Percentiles rank a stretch among this genome's conserved stretches.
Evolutionary conservation across 2,329 filamentous ascomycete genomes (phyloP).

Genomic region (Colletotrichum scovillei): DNA sequence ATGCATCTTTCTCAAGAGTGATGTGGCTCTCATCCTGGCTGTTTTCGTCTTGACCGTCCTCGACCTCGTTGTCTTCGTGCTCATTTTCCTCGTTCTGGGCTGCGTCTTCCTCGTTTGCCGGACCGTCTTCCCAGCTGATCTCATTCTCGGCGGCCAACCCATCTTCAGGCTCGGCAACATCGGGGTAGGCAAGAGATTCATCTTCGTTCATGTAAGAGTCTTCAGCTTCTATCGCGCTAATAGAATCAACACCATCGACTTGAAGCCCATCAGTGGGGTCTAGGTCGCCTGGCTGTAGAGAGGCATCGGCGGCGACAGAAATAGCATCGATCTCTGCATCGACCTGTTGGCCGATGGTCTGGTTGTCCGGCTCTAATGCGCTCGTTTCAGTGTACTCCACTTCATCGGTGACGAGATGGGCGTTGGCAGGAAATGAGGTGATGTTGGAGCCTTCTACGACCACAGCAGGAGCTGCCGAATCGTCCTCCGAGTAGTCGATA

Average conservation of each 20-base stretch:
- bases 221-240: not conserved
- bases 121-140: conserved; percentile 37
- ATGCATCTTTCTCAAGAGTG: conserved; percentile 8
- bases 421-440: conserved; percentile 18
- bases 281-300: not conserved
- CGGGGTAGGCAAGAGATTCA: not conserved
- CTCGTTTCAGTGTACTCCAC: not conserved
- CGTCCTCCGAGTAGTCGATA: conserved; percentile 36
- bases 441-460: conserved; percentile 13
- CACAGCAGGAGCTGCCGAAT: conserved; percentile 17
- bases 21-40: not conserved
- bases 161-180: not conserved
- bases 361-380: conserved; percentile 40
- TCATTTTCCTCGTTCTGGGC: not conserved
- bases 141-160: conserved; percentile 29
- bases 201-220: not conserved
- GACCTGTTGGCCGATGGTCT: conserved; percentile 7
- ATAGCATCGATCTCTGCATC: not conserved
- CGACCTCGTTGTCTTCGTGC: no score
- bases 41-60: not conserved
- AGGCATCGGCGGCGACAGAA: not conserved
- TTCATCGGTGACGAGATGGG: conserved; percentile 1
- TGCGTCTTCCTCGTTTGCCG: not conserved
- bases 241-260: not conserved
- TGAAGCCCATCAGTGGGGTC: not conserved